phyloP scores from a whole-genome alignment of 2,329 filamentous ascomycete species.

The Fusarium napiforme region DNA sequence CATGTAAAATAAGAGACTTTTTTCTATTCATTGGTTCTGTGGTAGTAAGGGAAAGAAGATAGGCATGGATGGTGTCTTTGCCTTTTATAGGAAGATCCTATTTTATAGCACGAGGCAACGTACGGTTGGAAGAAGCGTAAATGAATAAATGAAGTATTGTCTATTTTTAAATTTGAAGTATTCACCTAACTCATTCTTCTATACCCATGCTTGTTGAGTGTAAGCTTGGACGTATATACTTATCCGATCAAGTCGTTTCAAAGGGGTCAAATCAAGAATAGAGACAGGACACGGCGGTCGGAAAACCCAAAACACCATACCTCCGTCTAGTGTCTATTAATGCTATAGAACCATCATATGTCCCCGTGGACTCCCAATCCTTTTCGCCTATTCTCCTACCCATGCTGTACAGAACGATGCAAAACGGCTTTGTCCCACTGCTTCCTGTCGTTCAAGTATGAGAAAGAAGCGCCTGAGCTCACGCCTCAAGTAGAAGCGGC shows the following conservation, averaged over 20 bases:
- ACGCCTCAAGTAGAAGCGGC: constrained; percentile 44
- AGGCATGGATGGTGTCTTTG: constrained; percentile 15
- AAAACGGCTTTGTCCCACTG: not conserved
- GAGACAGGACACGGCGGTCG: not conserved
- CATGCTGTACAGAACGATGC: not conserved
- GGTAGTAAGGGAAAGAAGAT: constrained; percentile 3
- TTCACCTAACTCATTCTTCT: not conserved
- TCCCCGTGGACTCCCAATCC: constrained; percentile 6
- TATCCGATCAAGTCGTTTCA: not conserved
- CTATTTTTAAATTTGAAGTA: constrained; percentile 16
- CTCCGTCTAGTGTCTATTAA: not conserved
- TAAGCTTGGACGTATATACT: not conserved
- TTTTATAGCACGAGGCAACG: constrained; percentile 26
- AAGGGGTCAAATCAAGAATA: not conserved
- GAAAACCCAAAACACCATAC: not conserved
- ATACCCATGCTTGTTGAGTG: not conserved
- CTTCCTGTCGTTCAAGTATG: not conserved
- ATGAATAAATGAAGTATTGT: constrained; percentile 47
- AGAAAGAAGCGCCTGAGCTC: not conserved
- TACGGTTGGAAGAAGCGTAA: constrained; percentile 32
- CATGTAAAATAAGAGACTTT: constrained; percentile 39
- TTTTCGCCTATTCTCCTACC: constrained; percentile 6
- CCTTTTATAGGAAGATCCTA: constrained; percentile 25
- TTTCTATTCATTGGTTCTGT: constrained; percentile 25
- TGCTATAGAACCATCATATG: not conserved